These are phyloP conservation scores for Venturia asperata DNA, from an alignment of 2,329 filamentous ascomycete genomes.

Conservation along the genomic window DNA sequence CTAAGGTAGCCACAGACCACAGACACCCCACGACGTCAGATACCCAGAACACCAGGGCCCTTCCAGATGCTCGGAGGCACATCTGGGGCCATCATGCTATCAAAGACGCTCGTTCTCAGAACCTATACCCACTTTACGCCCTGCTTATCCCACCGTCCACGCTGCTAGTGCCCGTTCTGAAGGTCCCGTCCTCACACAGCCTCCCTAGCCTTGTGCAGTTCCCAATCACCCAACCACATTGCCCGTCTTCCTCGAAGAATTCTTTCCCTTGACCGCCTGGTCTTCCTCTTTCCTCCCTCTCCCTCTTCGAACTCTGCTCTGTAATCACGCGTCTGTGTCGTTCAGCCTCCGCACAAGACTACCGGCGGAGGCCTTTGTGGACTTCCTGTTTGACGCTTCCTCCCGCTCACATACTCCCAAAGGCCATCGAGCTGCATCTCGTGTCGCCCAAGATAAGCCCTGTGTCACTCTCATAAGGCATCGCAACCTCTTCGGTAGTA, in stretches of 20 bases:
- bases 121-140: not conserved
- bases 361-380: not conserved
- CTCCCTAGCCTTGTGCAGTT: not conserved
- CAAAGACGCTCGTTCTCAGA: not conserved
- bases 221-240: not conserved
- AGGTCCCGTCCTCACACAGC: not conserved
- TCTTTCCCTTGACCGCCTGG: not conserved
- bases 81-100: not conserved
- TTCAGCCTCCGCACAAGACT: not conserved
- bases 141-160: constrained; percentile 11
- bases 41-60: constrained; percentile 1
- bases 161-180: constrained; percentile 6
- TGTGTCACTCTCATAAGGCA: not conserved
- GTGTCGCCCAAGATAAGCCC: constrained; percentile 10
- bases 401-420: not conserved
- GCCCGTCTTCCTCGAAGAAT: not conserved
- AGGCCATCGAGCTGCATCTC: not conserved
- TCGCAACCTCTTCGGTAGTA: not conserved
- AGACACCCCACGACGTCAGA: constrained; percentile 10
- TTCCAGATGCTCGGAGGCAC: constrained; percentile 5
- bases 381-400: not conserved
- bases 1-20: not conserved
- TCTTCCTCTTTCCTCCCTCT: not conserved
- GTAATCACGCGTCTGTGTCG: not conserved
- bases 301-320: not conserved